Conservation (phyloP, 345 rosid species). For the Aegle marmelos region DNA sequence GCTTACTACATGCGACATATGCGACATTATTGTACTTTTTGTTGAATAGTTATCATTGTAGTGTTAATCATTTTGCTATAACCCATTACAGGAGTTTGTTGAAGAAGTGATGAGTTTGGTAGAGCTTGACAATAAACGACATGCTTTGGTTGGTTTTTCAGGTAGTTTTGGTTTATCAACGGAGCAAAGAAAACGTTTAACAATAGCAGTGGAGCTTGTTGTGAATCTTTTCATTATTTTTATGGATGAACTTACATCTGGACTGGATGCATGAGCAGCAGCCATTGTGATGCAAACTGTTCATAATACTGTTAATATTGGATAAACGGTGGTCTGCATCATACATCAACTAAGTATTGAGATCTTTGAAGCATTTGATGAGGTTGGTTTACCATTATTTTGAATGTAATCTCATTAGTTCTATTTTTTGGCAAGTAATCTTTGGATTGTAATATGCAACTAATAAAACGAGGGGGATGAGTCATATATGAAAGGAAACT, state of each 20-base stretch:
- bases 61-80: too few species aligned
- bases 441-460: slow-evolving; percentile 33
- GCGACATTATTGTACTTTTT: neutral
- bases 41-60: neutral
- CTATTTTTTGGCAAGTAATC: neutral
- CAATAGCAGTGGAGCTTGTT: slow-evolving; percentile 7
- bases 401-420: neutral
- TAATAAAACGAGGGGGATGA: slow-evolving; percentile 89
- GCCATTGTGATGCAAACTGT: slow-evolving; percentile 1
- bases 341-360: slow-evolving; percentile 11
- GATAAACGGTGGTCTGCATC: slow-evolving; percentile 6
- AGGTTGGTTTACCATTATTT: slow-evolving; percentile 11
- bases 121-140: neutral
- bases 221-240: slow-evolving; percentile 5
- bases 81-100: neutral
- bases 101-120: neutral
- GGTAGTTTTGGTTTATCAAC: slow-evolving; percentile 2
- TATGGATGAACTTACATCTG: neutral
- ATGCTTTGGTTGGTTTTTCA: neutral
- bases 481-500: slow-evolving; percentile 86
- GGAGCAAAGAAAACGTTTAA: slow-evolving; percentile 3
- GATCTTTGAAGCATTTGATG: slow-evolving; percentile 11
- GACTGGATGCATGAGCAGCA: slow-evolving; percentile 2
- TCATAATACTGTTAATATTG: neutral
- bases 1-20: too few species aligned